These are phyloP conservation scores for Syzygium grande DNA, from an alignment of 345 rosid species.

Conservation along the genomic window DNA sequence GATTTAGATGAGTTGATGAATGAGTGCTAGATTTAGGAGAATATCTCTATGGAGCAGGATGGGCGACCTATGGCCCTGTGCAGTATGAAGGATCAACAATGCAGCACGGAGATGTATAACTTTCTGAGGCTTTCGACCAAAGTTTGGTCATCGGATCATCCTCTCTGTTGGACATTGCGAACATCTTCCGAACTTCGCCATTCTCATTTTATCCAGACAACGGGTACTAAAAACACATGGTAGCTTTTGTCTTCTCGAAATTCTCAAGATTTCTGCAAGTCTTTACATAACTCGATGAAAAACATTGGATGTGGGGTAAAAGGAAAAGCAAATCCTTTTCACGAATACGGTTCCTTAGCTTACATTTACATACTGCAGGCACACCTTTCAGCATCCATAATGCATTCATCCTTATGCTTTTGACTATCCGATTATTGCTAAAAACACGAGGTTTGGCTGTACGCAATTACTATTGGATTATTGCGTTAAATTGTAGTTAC, in stretches of 20 bases:
- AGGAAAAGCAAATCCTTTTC: background rate
- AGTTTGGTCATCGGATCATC: background rate
- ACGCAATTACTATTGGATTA: background rate
- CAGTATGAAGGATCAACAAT: background rate
- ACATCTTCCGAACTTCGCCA: background rate
- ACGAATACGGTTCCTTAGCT: background rate
- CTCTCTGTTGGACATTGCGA: background rate
- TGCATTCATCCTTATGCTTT: background rate
- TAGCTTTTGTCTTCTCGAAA: background rate
- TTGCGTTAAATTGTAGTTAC: background rate
- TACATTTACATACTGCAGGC: background rate
- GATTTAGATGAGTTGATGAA: background rate
- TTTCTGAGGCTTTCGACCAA: background rate
- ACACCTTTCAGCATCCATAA: background rate
- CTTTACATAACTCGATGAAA: background rate
- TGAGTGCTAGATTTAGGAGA: background rate
- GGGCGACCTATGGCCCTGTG: background rate
- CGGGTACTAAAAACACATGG: background rate
- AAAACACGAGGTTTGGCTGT: background rate
- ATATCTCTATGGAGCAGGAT: background rate
- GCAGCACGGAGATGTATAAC: background rate
- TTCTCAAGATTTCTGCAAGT: background rate
- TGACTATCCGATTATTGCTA: background rate
- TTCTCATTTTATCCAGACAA: background rate
- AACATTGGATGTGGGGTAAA: background rate